A percentile compares a stretch with the other conserved stretches of the same genome.
Evolutionary conservation across 306 rosid species (phyloP).

Genomic region (Inga oerstediana): DNA sequence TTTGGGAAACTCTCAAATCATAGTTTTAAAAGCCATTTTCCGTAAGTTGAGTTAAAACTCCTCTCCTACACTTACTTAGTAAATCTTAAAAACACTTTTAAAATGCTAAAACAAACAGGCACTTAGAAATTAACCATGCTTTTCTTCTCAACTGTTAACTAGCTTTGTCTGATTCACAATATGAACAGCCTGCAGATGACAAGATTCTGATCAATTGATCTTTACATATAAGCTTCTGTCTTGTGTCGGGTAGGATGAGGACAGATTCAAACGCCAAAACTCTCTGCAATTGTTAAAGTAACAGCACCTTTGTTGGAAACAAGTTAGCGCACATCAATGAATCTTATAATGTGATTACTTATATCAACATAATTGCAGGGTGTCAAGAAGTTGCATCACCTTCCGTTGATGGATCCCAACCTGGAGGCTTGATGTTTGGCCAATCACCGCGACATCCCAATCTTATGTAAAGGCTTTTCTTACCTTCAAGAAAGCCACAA

Average conservation of each 20-base stretch:
- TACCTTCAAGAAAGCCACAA: constrained; percentile 51
- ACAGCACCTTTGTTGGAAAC: constrained; percentile 17
- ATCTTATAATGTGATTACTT: background rate
- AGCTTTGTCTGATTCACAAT: background rate
- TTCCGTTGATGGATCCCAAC: constrained; percentile 87
- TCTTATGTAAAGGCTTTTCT: constrained; percentile 84
- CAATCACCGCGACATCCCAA: constrained; percentile 97
- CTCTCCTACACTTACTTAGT: too few relatives aligned
- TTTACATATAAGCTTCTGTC: background rate
- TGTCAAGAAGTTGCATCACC: constrained; percentile 26
- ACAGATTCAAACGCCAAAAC: background rate
- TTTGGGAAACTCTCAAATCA: too few relatives aligned
- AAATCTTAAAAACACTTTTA: too few relatives aligned
- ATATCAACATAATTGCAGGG: constrained; percentile 18
- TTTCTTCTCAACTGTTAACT: background rate
- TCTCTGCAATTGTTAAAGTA: background rate
- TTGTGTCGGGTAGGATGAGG: background rate
- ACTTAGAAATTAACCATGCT: background rate
- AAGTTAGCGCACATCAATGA: background rate
- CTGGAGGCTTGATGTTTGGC: constrained; percentile 95
- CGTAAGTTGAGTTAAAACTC: too few relatives aligned
- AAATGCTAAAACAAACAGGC: too few relatives aligned
- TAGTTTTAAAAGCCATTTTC: too few relatives aligned
- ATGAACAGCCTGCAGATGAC: background rate
- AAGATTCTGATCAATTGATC: background rate